These are phyloP conservation scores for Gaertneriomyces semiglobifer DNA, from an alignment of 192 early-diverging fungal species.

Conservation along the genomic window DNA sequence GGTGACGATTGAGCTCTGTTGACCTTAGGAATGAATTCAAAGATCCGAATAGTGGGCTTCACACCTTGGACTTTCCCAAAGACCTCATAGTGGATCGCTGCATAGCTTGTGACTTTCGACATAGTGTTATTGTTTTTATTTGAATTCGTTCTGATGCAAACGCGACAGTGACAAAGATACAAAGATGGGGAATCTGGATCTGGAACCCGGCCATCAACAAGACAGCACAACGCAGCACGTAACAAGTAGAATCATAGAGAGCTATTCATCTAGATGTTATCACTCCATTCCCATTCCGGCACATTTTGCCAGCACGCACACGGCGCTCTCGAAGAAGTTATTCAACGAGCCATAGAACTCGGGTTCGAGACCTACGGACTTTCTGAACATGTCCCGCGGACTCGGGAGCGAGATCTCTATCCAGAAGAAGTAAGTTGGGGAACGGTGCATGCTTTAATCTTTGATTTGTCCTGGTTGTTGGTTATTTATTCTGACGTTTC, in stretches of 20 bases:
- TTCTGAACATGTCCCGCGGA: constrained; percentile 90
- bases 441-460: neutral
- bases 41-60: neutral
- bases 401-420: constrained; percentile 74
- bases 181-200: no score
- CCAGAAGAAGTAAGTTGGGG: constrained; percentile 70
- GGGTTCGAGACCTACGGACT: constrained; percentile 76
- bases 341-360: constrained; percentile 68
- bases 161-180: no score
- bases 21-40: neutral
- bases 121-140: no score
- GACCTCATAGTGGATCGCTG: constrained; percentile 24
- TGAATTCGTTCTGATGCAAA: no score
- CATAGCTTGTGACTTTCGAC: no score
- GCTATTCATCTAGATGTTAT: constrained; percentile 43
- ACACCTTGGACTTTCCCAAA: constrained; percentile 41
- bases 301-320: constrained; percentile 92
- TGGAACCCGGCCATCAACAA: no score
- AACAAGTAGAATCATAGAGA: no score
- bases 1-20: neutral
- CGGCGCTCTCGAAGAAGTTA: constrained; percentile 78
- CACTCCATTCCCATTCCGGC: constrained; percentile 90
- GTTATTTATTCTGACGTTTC: no score
- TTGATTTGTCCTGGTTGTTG: neutral
- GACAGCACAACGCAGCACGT: no score